Base-by-base conservation (phyloP, 345 rosid species). In the Aethionema arabicum region DNA sequence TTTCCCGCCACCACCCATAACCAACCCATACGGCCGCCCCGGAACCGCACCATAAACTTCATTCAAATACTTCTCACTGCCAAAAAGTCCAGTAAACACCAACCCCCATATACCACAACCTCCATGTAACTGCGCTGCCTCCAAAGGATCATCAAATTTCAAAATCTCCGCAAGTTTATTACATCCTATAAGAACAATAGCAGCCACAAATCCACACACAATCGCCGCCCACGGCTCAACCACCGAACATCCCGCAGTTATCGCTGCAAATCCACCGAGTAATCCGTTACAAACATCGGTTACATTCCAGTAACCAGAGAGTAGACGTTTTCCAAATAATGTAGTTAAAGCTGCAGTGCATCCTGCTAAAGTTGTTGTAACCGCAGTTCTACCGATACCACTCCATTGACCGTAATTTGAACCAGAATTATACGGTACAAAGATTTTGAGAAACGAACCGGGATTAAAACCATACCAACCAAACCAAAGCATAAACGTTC, bases 171-270 rank as follows among this genome's bases (percentile, higher is more conserved):
- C 96, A 10, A 91, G 61, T 14, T 65, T 85, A 80, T 91, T 88
- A 78, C 84, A 85, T 3, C 88, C 84, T 4, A 86, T 85, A 50
- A 91, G 72, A 2, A 91, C 96, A 0, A 72, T 32, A 6, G 98
- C 83, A 0, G 98, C 88, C 0, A 84, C 68, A 32, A 91, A 88
- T n/a, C 98, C 98, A 9, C 98, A 91, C 0, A 91, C 67, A 3
- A 91, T 75, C 0, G 98, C 96, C 0, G 95, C 96, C 98, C 98
- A 91, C 0, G 98, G 98, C 32, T 91, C 91, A 6, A 88, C 95
- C 4, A 91, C 96, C 0, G 96, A 84, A 76, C 98, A 91, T 1
- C 98, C 91, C 0, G 84, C 64, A 0, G 98, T 88, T 12, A 91
- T 91, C 0, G 96, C 96, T 0, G 95, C 98, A 56, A 91, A 91